Percentiles rank a stretch among this genome's conserved stretches.
Conservation (phyloP, 177 flowering plant genomes). For the Tripterygium wilfordii region DNA sequence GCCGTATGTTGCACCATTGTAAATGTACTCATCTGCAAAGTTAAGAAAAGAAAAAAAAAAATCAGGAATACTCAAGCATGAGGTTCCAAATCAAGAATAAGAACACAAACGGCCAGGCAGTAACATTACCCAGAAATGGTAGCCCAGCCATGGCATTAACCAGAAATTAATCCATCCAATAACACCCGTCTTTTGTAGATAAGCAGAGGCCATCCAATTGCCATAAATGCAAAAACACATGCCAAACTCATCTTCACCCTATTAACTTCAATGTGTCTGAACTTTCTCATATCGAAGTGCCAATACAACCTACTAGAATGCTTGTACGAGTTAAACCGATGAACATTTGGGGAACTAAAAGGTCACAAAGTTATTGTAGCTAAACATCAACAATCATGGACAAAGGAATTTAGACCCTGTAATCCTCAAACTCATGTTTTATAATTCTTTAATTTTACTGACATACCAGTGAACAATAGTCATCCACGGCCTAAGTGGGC, state of each 20-base stretch:
- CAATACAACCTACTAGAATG: conserved; percentile 49
- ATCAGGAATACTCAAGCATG: background rate
- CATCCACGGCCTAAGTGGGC: conserved; percentile 85
- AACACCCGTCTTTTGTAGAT: conserved; percentile 62
- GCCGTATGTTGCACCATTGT: conserved; percentile 99
- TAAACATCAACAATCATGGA: too few species aligned
- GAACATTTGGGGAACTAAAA: too few species aligned
- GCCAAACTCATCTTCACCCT: conserved; percentile 92
- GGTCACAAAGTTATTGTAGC: too few species aligned
- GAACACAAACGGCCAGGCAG: too few species aligned
- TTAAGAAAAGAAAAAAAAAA: background rate
- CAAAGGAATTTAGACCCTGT: too few species aligned
- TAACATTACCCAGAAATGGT: conserved; percentile 86
- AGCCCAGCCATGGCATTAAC: conserved; percentile 96
- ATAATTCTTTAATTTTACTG: conserved; percentile 6
- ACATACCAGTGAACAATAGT: conserved; percentile 89
- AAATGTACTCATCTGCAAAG: conserved; percentile 88
- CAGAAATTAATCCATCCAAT: conserved; percentile 94
- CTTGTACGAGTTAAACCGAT: conserved; percentile 5
- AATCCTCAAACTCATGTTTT: background rate
- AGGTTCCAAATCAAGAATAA: background rate
- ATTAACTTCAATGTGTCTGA: conserved; percentile 72
- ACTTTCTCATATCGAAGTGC: conserved; percentile 83
- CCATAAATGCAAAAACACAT: conserved; percentile 81
- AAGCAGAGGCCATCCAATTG: conserved; percentile 87